Conservation (phyloP, 208 protist genomes). For the Trypanosoma brucei region DNA sequence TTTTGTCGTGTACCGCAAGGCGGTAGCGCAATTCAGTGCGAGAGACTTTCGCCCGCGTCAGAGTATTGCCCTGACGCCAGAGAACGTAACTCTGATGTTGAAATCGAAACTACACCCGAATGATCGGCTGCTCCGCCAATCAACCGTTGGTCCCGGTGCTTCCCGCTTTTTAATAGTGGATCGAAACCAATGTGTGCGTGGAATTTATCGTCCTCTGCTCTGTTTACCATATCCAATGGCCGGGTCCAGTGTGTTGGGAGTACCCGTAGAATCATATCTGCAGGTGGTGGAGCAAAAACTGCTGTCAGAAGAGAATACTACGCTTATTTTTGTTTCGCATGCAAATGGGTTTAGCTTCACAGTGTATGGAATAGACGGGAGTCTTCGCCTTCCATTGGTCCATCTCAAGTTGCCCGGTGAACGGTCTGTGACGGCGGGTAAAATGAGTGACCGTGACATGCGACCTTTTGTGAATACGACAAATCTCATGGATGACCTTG, state of each 20-base stretch:
- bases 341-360: constrained; percentile 23
- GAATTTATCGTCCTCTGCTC: constrained; percentile 65
- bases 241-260: constrained; percentile 42
- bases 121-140: constrained; percentile 75
- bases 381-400: constrained; percentile 10
- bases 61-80: constrained; percentile 42
- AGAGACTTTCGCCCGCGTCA: constrained; percentile 69
- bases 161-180: constrained; percentile 81
- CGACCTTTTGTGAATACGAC: constrained; percentile 34
- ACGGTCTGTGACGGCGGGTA: constrained; percentile 3
- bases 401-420: constrained; percentile 22
- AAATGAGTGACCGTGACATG: constrained; percentile 24
- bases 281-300: constrained; percentile 14
- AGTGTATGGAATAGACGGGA: constrained; percentile 18
- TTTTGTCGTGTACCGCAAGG: constrained; percentile 18
- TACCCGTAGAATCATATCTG: constrained; percentile 52
- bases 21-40: constrained; percentile 80
- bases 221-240: constrained; percentile 67
- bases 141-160: constrained; percentile 42
- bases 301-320: constrained; percentile 10
- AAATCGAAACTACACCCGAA: constrained; percentile 31
- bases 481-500: constrained; percentile 21
- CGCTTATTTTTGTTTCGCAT: constrained; percentile 23
- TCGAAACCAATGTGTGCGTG: constrained; percentile 68
- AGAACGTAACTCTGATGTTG: constrained; percentile 33